Evolutionary conservation across 2,329 filamentous ascomycete species (phyloP).

Genomic region (Fusarium nodosum): DNA sequence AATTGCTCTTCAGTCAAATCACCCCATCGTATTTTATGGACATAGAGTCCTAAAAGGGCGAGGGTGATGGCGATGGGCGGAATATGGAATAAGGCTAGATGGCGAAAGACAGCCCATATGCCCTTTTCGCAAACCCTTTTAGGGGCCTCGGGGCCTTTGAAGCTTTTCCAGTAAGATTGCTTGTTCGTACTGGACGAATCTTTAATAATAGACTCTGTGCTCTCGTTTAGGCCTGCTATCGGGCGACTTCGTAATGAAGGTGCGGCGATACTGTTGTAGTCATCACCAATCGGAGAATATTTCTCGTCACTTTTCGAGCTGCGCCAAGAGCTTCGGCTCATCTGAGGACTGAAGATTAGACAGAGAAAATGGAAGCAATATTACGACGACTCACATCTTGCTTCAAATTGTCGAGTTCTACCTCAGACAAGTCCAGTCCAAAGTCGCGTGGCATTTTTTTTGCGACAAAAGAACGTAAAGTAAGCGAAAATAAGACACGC

Average conservation of each 20-base stretch:
- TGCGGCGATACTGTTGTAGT: background rate
- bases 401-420: background rate
- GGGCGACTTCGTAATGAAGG: background rate
- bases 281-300: background rate
- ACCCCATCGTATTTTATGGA: conserved; percentile 1
- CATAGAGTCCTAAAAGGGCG: conserved; percentile 5
- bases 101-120: background rate
- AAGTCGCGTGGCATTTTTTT: background rate
- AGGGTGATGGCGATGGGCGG: background rate
- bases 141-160: background rate
- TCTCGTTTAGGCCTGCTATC: background rate
- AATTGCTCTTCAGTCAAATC: background rate
- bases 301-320: too few species aligned
- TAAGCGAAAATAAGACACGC: background rate
- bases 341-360: background rate
- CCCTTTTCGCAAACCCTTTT: background rate
- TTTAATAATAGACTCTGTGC: background rate
- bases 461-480: too few species aligned
- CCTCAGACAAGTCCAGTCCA: background rate
- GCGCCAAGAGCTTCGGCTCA: background rate
- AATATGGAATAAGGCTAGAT: conserved; percentile 6
- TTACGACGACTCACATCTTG: background rate
- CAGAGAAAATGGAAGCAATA: too few species aligned
- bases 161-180: conserved; percentile 2
- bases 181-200: background rate